phyloP scores from a whole-genome alignment of 192 early-diverging fungal genomes.

The Fimicolochytrium jonesii region DNA sequence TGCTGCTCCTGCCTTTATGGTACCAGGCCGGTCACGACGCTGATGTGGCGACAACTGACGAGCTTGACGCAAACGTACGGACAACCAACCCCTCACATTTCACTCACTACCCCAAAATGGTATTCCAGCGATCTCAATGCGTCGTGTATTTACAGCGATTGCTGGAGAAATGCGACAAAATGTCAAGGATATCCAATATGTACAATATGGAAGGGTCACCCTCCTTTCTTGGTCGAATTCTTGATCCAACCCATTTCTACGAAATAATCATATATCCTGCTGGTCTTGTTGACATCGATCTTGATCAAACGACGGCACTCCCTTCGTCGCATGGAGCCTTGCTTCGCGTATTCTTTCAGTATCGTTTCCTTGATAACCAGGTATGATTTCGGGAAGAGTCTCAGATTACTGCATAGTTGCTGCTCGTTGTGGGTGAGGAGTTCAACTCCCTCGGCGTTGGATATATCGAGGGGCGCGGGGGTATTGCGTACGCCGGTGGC shows the following conservation, averaged over 20 bases:
- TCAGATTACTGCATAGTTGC: constrained; percentile 72
- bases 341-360: constrained; percentile 73
- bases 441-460: constrained; percentile 79
- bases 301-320: constrained; percentile 82
- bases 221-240: neutral
- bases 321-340: constrained; percentile 66
- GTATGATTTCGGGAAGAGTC: constrained; percentile 85
- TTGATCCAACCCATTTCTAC: constrained; percentile 89
- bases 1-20: no score
- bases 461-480: constrained; percentile 71
- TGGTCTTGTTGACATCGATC: constrained; percentile 89
- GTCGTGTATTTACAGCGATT: no score
- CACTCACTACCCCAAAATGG: no score
- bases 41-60: no score
- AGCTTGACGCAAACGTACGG: no score
- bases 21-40: no score
- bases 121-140: no score
- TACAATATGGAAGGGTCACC: no score
- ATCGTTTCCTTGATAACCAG: constrained; percentile 89
- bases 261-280: constrained; percentile 89
- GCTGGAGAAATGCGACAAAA: no score
- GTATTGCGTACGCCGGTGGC: constrained; percentile 18
- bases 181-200: no score
- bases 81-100: no score
- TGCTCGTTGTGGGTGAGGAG: constrained; percentile 77